Evolutionary conservation across 2,329 filamentous ascomycete genomes (phyloP).

Genomic region (Chrysosporium keratinophilum): DNA sequence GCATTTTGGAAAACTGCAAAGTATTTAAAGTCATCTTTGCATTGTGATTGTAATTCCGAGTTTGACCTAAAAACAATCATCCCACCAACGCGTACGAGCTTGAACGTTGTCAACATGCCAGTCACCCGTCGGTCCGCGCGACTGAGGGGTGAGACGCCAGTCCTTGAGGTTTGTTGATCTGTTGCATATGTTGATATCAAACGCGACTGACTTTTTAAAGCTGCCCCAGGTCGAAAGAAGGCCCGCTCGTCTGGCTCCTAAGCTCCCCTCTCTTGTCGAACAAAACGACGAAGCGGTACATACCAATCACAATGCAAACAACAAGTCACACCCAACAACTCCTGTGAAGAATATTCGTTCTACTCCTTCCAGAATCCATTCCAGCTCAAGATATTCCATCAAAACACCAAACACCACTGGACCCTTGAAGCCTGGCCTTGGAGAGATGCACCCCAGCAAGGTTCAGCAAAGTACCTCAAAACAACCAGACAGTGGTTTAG

Average conservation of each 20-base stretch:
- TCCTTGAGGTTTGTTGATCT: conserved; percentile 25
- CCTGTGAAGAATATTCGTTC: conserved; percentile 25
- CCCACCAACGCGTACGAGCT: background rate
- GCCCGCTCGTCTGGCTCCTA: conserved; percentile 19
- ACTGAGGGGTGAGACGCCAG: conserved; percentile 26
- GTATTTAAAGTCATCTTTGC: too few species aligned
- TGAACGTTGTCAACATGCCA: conserved; percentile 9
- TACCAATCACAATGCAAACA: conserved; percentile 20
- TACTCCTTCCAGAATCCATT: conserved; percentile 21
- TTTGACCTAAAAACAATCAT: background rate
- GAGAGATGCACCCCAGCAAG: conserved; percentile 88
- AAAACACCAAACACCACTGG: conserved; percentile 56
- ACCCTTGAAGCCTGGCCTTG: conserved; percentile 57
- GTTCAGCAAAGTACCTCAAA: conserved; percentile 64
- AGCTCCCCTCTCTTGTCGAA: conserved; percentile 40
- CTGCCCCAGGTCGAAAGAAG: background rate
- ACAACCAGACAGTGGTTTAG: conserved; percentile 65
- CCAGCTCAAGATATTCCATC: conserved; percentile 28
- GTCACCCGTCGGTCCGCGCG: conserved; percentile 35
- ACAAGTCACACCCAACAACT: conserved; percentile 15
- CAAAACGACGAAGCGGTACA: conserved; percentile 34
- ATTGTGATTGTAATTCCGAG: too few species aligned
- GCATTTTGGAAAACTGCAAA: too few species aligned
- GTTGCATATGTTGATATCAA: background rate
- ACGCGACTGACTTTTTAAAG: background rate